phyloP scores from a whole-genome alignment of 106 monocot species.

The Narthecium ossifragum region DNA sequence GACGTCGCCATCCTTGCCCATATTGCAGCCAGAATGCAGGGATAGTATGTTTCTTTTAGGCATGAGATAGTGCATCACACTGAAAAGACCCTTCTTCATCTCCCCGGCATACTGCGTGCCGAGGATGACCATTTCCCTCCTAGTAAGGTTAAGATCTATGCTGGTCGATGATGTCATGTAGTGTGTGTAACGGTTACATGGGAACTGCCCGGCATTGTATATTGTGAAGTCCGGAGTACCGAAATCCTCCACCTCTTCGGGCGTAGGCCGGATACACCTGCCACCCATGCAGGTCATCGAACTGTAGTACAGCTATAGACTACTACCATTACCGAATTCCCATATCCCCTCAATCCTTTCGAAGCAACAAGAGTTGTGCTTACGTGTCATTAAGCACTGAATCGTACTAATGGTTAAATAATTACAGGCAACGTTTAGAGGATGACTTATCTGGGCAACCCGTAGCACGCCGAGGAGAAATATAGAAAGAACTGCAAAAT shows the following conservation, averaged over 20 bases:
- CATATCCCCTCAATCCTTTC: slow-evolving; percentile 4
- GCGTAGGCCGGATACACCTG: slow-evolving; percentile 95
- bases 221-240: slow-evolving; percentile 96
- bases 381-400: not conserved
- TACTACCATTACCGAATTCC: slow-evolving; percentile 6
- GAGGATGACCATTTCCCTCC: slow-evolving; percentile 98
- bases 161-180: slow-evolving; percentile 99
- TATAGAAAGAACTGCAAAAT: slow-evolving; percentile 11
- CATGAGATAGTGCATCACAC: slow-evolving; percentile 99
- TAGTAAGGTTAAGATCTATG: slow-evolving; percentile 80
- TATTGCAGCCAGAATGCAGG: slow-evolving; percentile 92
- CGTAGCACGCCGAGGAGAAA: slow-evolving; percentile 2
- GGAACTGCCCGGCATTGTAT: slow-evolving; percentile 93
- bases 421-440: slow-evolving; percentile 25
- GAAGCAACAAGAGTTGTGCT: slow-evolving; percentile 14
- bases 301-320: slow-evolving; percentile 14
- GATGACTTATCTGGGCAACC: slow-evolving; percentile 50
- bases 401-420: not conserved
- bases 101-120: slow-evolving; percentile 96
- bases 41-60: slow-evolving; percentile 78
- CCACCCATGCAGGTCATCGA: slow-evolving; percentile 29
- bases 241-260: slow-evolving; percentile 92
- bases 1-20: slow-evolving; percentile 88
- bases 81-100: slow-evolving; percentile 99
- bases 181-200: slow-evolving; percentile 98